Conservation (phyloP, 176 grass and related monocot genomes). For the Raddia guianensis region DNA sequence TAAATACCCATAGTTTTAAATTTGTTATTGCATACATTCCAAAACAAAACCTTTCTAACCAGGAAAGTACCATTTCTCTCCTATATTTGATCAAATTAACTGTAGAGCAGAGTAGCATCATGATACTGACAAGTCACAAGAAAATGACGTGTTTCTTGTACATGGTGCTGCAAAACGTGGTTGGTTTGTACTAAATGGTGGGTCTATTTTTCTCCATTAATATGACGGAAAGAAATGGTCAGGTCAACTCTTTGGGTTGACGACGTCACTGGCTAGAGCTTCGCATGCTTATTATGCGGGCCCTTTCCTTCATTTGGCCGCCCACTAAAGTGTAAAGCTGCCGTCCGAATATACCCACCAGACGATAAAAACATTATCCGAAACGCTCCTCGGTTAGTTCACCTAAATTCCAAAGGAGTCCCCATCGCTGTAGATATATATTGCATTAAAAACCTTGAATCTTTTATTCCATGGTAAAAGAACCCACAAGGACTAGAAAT, state of each 20-base stretch:
- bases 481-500: background rate
- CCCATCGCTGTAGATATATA: background rate
- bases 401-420: conserved; percentile 25
- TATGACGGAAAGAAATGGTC: background rate
- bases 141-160: conserved; percentile 2
- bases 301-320: conserved; percentile 37
- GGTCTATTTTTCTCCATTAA: background rate
- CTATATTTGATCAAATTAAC: background rate
- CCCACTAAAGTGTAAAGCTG: conserved; percentile 40
- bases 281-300: too few species aligned
- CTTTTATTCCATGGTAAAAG: background rate
- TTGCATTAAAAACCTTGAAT: background rate
- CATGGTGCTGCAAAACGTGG: background rate
- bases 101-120: background rate
- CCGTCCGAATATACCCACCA: conserved; percentile 22
- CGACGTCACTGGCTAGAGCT: background rate
- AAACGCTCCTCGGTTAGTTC: conserved; percentile 4
- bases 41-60: too few species aligned
- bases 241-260: conserved; percentile 12
- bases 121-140: too few species aligned
- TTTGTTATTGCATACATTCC: too few species aligned
- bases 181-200: background rate
- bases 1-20: too few species aligned
- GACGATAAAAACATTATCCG: background rate
- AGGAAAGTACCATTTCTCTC: background rate